Percentiles rank a stretch among this genome's conserved stretches.
Conservation (phyloP, 768 basidiomycete species). For the Pleurotus djamor region DNA sequence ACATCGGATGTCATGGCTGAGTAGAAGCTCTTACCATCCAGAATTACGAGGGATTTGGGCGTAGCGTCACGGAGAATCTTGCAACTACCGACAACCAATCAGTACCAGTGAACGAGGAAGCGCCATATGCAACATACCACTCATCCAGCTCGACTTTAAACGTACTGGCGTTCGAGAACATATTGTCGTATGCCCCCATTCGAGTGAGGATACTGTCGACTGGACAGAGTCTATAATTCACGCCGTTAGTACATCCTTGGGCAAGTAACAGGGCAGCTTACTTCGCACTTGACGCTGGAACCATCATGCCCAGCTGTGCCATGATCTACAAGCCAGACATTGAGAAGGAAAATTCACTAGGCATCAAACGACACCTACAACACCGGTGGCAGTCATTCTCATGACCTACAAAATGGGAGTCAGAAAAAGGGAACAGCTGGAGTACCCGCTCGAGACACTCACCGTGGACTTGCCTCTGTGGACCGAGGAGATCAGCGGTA, state of each 20-base stretch:
- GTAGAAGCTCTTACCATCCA: slow-evolving; percentile 72
- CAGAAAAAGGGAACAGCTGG: background rate
- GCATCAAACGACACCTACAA: slow-evolving; percentile 45
- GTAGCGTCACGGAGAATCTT: slow-evolving; percentile 94
- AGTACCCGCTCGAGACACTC: slow-evolving; percentile 11
- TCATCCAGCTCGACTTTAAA: slow-evolving; percentile 99
- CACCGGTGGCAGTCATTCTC: slow-evolving; percentile 95
- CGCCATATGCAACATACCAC: slow-evolving; percentile 49
- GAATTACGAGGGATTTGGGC: slow-evolving; percentile 89
- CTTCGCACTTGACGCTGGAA: slow-evolving; percentile 84
- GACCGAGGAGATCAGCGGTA: slow-evolving; percentile 8
- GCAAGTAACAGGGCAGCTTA: slow-evolving; percentile 22
- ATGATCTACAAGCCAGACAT: slow-evolving; percentile 54
- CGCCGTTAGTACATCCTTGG: too few relatives aligned
- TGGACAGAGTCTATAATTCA: slow-evolving; percentile 64
- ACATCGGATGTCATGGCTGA: background rate
- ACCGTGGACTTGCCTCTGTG: slow-evolving; percentile 77
- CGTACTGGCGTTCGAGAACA: slow-evolving; percentile 92
- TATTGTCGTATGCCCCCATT: slow-evolving; percentile 99
- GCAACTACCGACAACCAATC: slow-evolving; percentile 46
- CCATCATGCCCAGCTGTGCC: slow-evolving; percentile 95
- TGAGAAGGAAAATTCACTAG: background rate
- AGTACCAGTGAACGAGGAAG: background rate
- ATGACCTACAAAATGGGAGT: slow-evolving; percentile 49
- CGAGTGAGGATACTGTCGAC: slow-evolving; percentile 92